phyloP scores from a whole-genome alignment of 2,329 filamentous ascomycete genomes.

The Aspergillus pseudoterreus region DNA sequence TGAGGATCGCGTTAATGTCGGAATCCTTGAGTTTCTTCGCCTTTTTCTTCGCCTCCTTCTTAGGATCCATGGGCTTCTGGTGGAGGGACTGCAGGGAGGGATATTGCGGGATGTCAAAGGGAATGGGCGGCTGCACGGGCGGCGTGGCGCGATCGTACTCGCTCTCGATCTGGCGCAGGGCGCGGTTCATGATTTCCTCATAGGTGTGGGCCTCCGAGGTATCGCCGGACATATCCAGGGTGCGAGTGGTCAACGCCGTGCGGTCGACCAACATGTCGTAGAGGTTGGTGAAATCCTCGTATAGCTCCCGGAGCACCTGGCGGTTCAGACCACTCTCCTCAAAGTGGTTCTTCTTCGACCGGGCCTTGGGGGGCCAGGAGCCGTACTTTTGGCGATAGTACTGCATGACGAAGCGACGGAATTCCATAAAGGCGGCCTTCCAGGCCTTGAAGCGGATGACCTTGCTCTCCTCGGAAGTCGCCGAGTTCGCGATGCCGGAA shows the following conservation, averaged over 20 bases:
- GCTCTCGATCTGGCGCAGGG: slow-evolving; percentile 72
- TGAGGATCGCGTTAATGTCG: slow-evolving; percentile 72
- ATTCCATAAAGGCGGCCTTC: slow-evolving; percentile 69
- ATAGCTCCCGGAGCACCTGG: slow-evolving; percentile 74
- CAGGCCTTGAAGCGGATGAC: slow-evolving; percentile 79
- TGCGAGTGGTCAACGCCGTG: slow-evolving; percentile 70
- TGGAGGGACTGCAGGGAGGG: slow-evolving; percentile 66
- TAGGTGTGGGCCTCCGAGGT: slow-evolving; percentile 45
- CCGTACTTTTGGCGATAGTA: slow-evolving; percentile 68
- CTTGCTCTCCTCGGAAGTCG: slow-evolving; percentile 70
- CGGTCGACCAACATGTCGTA: slow-evolving; percentile 89
- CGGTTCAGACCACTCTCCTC: slow-evolving; percentile 83
- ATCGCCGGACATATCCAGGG: slow-evolving; percentile 63
- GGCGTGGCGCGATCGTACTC: slow-evolving; percentile 89
- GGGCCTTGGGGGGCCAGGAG: slow-evolving; percentile 87
- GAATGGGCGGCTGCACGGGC: slow-evolving; percentile 84
- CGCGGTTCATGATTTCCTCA: slow-evolving; percentile 61
- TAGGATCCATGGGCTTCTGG: slow-evolving; percentile 62
- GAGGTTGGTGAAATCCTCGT: slow-evolving; percentile 77
- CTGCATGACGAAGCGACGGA: slow-evolving; percentile 67
- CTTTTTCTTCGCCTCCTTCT: slow-evolving; percentile 70
- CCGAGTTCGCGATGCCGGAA: slow-evolving; percentile 80
- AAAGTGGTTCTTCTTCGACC: slow-evolving; percentile 86
- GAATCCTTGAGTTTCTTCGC: slow-evolving; percentile 71
- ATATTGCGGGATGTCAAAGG: slow-evolving; percentile 79